A percentile compares a stretch with the other conserved stretches of the same genome.
Evolutionary conservation across 2,329 filamentous ascomycete genomes (phyloP).

Genomic region (Endoconidiophora laricicola): DNA sequence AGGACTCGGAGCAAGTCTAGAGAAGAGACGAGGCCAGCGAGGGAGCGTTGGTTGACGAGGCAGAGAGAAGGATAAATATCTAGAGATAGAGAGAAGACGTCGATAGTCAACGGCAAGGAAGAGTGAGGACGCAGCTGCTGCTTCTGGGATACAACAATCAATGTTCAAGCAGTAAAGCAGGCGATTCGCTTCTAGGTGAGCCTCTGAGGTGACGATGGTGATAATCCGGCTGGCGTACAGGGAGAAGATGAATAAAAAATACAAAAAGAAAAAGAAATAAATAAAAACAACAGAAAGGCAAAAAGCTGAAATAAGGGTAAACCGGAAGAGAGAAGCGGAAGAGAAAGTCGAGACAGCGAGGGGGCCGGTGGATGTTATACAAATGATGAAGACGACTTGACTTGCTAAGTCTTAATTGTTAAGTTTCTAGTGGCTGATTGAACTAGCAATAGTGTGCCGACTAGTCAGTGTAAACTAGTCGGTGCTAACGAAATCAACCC

Average conservation of each 20-base stretch:
- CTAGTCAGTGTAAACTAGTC: no score
- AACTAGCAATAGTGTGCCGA: no score
- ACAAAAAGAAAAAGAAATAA: constrained; percentile 1
- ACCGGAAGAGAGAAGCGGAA: background rate
- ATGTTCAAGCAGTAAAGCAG: background rate
- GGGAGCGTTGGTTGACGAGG: no score
- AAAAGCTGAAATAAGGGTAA: constrained; percentile 3
- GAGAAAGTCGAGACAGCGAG: constrained; percentile 10
- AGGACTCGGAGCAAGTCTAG: no score
- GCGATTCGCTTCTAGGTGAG: background rate
- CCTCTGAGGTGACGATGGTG: background rate
- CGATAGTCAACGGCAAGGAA: no score
- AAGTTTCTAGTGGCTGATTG: no score
- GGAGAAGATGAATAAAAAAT: background rate
- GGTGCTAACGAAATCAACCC: no score
- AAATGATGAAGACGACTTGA: background rate
- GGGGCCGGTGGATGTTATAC: constrained; percentile 4
- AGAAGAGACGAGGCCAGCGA: no score
- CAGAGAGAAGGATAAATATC: background rate
- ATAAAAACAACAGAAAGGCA: background rate
- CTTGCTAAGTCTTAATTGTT: no score
- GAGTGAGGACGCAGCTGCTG: no score
- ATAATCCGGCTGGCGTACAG: background rate
- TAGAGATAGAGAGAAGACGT: no score
- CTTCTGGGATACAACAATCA: no score